Base-by-base conservation (phyloP, 148 eudicot genomes). In the Pharnaceum exiguum region DNA sequence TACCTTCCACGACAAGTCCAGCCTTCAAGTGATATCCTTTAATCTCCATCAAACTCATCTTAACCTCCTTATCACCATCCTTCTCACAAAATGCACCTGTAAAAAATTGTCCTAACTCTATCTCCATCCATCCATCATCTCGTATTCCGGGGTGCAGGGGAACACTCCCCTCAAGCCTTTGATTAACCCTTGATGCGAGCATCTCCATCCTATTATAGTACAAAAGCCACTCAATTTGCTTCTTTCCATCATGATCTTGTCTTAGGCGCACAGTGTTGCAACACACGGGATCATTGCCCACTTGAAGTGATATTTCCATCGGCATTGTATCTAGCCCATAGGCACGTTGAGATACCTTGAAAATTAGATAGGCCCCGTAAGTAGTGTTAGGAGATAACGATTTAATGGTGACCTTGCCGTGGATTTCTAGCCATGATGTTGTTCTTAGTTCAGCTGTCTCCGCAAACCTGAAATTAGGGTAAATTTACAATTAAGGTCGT, bases 11-110 rank as follows among this genome's bases (percentile, higher is more conserved):
- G 53, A 81, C 22, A 28, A 89, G 75, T 0, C 96, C 96, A 10
- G 85, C 96, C 66, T 83, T 89, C 67, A 89, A 69, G 2, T 86
- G 95, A n/a, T 49, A 70, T 10, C 96, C 90, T 30, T 71, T 70
- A 6, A 71, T 69, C 62, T 89, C 96, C 79, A 16, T 79, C 45
- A 89, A 60, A 40, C 81, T 70, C 87, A 86, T 77, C 55, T 55
- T 77, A 54, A 83, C 84, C 54, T 63, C 79, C 26, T 57, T 53
- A 6, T 71, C 68, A 35, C 37, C 40, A 12, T 59, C 80, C 57
- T 55, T 65, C 27, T 46, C 55, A 39, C 47, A 28, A 57, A 7
- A 26, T 10, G 38, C 77, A 43, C 58, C 68, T 29, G 57, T 53
- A 47, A 56, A 79, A 53, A 88, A 85, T 9, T 76, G 63, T 1